Conservation (phyloP, 768 basidiomycete species). For the Naematelia encephala region DNA sequence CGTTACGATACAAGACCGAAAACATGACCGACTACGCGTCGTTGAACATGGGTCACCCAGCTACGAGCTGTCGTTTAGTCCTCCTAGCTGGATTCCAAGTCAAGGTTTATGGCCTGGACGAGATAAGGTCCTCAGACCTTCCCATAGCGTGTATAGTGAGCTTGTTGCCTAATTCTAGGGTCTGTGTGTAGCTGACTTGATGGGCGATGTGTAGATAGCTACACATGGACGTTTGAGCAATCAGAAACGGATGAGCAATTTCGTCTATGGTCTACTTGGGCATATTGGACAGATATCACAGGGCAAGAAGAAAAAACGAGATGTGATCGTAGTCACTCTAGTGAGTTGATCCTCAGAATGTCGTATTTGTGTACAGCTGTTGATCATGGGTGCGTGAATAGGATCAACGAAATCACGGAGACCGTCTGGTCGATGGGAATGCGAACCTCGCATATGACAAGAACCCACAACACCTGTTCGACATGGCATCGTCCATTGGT, state of each 20-base stretch:
- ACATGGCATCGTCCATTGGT: slow-evolving; percentile 59
- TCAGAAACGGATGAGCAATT: slow-evolving; percentile 46
- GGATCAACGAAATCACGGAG: slow-evolving; percentile 61
- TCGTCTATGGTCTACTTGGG: slow-evolving; percentile 51
- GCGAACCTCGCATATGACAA: slow-evolving; percentile 52
- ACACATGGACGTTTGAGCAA: slow-evolving; percentile 56
- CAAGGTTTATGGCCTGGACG: slow-evolving; percentile 38
- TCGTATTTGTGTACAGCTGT: not conserved
- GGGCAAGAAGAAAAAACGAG: slow-evolving; percentile 33
- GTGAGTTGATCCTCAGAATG: slow-evolving; percentile 50
- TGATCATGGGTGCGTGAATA: slow-evolving; percentile 22
- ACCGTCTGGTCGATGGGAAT: slow-evolving; percentile 50
- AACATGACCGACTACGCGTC: slow-evolving; percentile 28
- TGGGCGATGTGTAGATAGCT: slow-evolving; percentile 51
- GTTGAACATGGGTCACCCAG: slow-evolving; percentile 18
- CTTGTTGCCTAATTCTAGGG: not conserved
- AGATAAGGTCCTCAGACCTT: slow-evolving; percentile 30
- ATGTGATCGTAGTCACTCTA: slow-evolving; percentile 57
- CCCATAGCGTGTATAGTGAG: slow-evolving; percentile 37
- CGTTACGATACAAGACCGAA: not conserved
- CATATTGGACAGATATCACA: slow-evolving; percentile 28
- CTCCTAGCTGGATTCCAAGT: slow-evolving; percentile 36
- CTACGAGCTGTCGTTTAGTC: slow-evolving; percentile 12
- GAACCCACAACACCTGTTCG: slow-evolving; percentile 57
- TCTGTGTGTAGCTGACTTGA: not conserved